Evolutionary conservation across 2,329 filamentous ascomycete genomes (phyloP).

Genomic region (Colletotrichum gloeosporioides): DNA sequence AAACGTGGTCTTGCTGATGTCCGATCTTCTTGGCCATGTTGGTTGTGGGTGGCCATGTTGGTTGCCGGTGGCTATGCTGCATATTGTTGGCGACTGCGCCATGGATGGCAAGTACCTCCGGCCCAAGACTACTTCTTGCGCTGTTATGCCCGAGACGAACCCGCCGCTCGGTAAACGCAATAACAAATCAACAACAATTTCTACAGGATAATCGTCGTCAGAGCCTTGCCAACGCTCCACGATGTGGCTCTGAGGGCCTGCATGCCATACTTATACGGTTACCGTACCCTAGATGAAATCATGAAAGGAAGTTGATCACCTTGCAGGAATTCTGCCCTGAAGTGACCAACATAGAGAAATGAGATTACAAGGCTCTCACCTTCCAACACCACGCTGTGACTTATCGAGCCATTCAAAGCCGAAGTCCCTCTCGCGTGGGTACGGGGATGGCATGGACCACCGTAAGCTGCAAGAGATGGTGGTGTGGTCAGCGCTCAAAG

Average conservation of each 20-base stretch:
- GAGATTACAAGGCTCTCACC: neutral
- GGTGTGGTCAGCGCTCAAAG: neutral
- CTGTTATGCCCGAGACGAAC: neutral
- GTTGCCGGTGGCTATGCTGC: neutral
- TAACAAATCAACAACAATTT: neutral
- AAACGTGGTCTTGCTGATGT: neutral
- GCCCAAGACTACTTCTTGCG: neutral
- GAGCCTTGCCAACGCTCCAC: neutral
- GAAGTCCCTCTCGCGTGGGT: neutral
- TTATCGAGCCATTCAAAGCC: neutral
- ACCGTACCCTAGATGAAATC: fast-evolving
- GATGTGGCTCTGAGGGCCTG: neutral
- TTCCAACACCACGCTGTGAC: neutral
- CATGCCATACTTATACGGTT: neutral
- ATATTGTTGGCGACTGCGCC: neutral
- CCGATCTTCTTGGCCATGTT: neutral
- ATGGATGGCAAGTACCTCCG: neutral
- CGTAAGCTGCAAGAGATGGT: neutral
- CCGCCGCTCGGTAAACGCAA: neutral
- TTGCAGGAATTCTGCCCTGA: neutral
- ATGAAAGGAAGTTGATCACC: neutral
- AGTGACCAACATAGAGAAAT: fast-evolving
- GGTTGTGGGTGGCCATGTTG: neutral
- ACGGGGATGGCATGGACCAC: neutral
- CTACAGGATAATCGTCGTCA: neutral